phyloP scores from a whole-genome alignment of 305 asterid genomes.

The Fraxinus greggii region DNA sequence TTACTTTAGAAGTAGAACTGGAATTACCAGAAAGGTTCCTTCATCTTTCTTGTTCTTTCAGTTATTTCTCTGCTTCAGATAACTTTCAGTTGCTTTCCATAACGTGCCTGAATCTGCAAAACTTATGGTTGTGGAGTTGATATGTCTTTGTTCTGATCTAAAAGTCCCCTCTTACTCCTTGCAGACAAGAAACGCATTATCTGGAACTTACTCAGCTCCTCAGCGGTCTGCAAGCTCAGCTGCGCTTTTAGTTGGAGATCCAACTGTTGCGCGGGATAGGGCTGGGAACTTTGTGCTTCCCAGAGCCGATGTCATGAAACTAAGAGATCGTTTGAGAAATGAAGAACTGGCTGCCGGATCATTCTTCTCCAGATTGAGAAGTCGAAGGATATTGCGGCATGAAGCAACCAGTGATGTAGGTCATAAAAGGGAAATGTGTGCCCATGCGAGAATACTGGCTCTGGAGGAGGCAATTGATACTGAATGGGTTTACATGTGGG shows the following conservation, averaged over 20 bases:
- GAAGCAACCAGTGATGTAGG: slow-evolving; percentile 82
- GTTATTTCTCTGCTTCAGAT: background rate
- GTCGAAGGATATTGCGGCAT: slow-evolving; percentile 57
- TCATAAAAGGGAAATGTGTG: slow-evolving; percentile 96
- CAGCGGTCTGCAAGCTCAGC: slow-evolving; percentile 99
- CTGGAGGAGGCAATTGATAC: slow-evolving; percentile 99
- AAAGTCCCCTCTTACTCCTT: slow-evolving; percentile 21
- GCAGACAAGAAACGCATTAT: slow-evolving; percentile 95
- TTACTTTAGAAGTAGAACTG: background rate
- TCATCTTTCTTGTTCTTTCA: background rate
- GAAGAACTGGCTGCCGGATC: slow-evolving; percentile 97
- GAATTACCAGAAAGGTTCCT: background rate
- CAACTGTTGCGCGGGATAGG: slow-evolving; percentile 84
- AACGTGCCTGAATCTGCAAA: slow-evolving; percentile 7
- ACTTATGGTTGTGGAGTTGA: slow-evolving; percentile 2
- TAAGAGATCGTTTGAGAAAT: slow-evolving; percentile 94
- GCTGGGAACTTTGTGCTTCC: slow-evolving; percentile 99
- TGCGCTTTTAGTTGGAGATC: slow-evolving; percentile 98
- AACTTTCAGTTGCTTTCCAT: background rate
- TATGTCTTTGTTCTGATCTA: slow-evolving; percentile 27
- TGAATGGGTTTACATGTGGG: slow-evolving; percentile 99
- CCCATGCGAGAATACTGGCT: slow-evolving; percentile 97
- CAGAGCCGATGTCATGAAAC: slow-evolving; percentile 95
- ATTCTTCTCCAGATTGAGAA: slow-evolving; percentile 57
- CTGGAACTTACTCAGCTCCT: slow-evolving; percentile 99